Percentiles rank a stretch among this genome's conserved stretches.
phyloP scores from a whole-genome alignment of 495 filamentous ascomycete species.

The Sordaria brevicollis region DNA sequence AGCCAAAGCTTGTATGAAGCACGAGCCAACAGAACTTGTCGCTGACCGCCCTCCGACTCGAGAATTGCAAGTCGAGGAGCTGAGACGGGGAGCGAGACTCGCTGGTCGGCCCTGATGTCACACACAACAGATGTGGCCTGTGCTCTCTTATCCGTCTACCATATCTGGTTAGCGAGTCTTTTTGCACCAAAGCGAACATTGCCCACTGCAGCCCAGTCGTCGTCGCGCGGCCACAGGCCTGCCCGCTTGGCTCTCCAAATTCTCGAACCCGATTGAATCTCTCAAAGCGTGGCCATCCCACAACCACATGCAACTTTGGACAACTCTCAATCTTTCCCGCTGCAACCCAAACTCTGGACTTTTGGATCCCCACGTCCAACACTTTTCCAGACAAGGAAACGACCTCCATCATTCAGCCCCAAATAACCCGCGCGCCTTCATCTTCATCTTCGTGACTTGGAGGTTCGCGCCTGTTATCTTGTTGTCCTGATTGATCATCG shows the following conservation, averaged over 20 bases:
- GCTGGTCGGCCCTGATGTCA: conserved; percentile 6
- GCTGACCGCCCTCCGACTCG: background rate
- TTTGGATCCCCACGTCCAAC: background rate
- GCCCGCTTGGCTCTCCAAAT: too few species aligned
- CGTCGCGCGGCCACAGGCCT: background rate
- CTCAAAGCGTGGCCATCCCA: background rate
- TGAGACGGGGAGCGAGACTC: too few species aligned
- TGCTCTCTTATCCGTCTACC: background rate
- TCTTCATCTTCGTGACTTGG: too few species aligned
- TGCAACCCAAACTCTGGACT: background rate
- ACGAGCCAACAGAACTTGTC: background rate
- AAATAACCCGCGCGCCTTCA: background rate
- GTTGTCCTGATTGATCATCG: background rate
- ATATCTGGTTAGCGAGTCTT: background rate
- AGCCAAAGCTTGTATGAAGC: too few species aligned
- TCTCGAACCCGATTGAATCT: background rate
- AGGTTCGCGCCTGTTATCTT: background rate
- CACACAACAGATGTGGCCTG: conserved; percentile 4
- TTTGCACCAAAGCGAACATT: background rate
- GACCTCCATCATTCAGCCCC: background rate
- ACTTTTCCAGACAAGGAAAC: background rate
- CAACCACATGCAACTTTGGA: background rate
- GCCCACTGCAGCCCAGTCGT: background rate
- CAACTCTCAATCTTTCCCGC: background rate
- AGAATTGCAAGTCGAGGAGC: background rate